A percentile compares a stretch with the other conserved stretches of the same genome.
Conservation (phyloP, 2,329 filamentous ascomycete genomes). For the Achaetomium macrosporum region DNA sequence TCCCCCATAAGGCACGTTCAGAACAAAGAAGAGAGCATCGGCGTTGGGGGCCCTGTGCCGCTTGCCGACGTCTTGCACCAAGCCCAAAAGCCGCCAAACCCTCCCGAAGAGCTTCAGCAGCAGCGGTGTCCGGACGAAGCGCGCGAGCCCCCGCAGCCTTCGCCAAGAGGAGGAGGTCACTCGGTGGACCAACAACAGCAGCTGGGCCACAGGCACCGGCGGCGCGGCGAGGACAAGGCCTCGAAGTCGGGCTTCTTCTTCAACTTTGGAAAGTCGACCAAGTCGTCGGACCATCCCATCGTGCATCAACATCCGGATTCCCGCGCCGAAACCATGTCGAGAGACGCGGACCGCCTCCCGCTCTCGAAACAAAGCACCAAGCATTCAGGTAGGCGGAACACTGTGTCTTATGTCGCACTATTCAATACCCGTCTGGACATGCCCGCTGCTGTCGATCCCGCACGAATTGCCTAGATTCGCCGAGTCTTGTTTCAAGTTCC, state of each 20-base stretch:
- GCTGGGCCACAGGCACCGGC: slow-evolving; percentile 31
- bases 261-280: slow-evolving; percentile 44
- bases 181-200: slow-evolving; percentile 25
- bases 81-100: slow-evolving; percentile 13
- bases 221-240: slow-evolving; percentile 37
- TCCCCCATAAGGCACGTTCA: slow-evolving; percentile 42
- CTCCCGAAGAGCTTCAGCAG: slow-evolving; percentile 21
- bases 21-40: slow-evolving; percentile 26
- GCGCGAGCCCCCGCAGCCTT: slow-evolving; percentile 14
- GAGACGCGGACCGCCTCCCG: slow-evolving; percentile 30
- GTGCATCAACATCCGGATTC: slow-evolving; percentile 33
- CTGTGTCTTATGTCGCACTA: background rate
- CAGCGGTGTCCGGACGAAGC: slow-evolving; percentile 20
- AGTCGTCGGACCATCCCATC: slow-evolving; percentile 33
- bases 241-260: slow-evolving; percentile 46
- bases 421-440: slow-evolving; percentile 4
- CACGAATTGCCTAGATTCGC: background rate
- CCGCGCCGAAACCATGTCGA: slow-evolving; percentile 35
- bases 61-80: slow-evolving; percentile 29
- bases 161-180: slow-evolving; percentile 10
- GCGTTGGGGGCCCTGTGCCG: slow-evolving; percentile 23
- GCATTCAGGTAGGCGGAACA: slow-evolving; percentile 28
- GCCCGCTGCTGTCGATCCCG: slow-evolving; percentile 2
- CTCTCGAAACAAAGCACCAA: slow-evolving; percentile 28
- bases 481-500: slow-evolving; percentile 14